Conservation (phyloP, 495 filamentous ascomycete species). For the Ascodesmis nigricans region DNA sequence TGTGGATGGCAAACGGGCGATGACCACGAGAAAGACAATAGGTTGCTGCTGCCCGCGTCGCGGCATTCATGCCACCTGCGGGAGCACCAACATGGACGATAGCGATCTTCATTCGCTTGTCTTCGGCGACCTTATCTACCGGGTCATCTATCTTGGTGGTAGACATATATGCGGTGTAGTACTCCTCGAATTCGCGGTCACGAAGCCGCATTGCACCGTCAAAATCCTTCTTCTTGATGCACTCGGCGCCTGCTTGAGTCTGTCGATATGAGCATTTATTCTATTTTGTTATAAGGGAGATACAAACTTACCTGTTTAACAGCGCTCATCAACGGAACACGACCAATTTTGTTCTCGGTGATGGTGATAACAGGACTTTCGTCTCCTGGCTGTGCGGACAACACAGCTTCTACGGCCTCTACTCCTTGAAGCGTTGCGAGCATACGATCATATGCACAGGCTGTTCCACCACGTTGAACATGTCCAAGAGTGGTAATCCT, state of each 20-base stretch:
- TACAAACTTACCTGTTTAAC: conserved; percentile 29
- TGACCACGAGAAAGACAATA: conserved; percentile 91
- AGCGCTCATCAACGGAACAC: conserved; percentile 71
- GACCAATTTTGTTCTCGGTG: conserved; percentile 90
- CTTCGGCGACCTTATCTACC: conserved; percentile 38
- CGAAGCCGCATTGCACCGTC: conserved; percentile 63
- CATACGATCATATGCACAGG: conserved; percentile 87
- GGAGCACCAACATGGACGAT: conserved; percentile 96
- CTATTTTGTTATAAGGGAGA: neutral
- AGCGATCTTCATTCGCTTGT: conserved; percentile 78
- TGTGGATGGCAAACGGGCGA: conserved; percentile 76
- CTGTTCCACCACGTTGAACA: conserved; percentile 78
- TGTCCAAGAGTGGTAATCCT: conserved; percentile 89
- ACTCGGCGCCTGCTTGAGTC: conserved; percentile 60
- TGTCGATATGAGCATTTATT: conserved; percentile 20
- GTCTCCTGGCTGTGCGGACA: conserved; percentile 70
- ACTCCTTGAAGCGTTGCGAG: conserved; percentile 85
- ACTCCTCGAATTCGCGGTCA: conserved; percentile 86
- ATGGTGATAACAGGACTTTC: conserved; percentile 90
- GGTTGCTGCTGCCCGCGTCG: conserved; percentile 82
- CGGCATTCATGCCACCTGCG: conserved; percentile 97
- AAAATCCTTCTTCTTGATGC: conserved; percentile 66
- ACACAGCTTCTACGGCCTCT: conserved; percentile 88
- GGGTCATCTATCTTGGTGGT: conserved; percentile 55
- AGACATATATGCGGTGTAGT: conserved; percentile 70